Evolutionary conservation across 495 filamentous ascomycete species (phyloP).

Genomic region (Glutinoglossum americanum): DNA sequence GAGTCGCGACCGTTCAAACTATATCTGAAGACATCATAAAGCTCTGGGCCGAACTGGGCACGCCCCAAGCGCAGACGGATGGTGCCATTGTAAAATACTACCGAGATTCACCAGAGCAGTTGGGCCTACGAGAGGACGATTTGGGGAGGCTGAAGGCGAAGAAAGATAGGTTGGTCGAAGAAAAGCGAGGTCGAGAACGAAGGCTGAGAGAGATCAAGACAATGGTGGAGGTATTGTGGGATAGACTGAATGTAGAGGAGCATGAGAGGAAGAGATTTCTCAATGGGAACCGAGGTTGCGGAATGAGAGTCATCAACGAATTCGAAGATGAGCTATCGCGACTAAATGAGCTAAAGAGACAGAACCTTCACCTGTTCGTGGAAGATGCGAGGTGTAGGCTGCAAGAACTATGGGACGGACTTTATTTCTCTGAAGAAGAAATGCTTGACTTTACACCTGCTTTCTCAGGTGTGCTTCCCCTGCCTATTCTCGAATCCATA

Average conservation of each 20-base stretch:
- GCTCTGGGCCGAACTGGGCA: conserved; percentile 88
- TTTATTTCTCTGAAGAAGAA: conserved; percentile 93
- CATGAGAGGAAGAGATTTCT: conserved; percentile 66
- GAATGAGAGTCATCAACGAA: conserved; percentile 74
- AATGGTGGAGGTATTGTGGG: conserved; percentile 68
- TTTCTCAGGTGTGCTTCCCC: conserved; percentile 42
- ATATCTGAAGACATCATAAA: conserved; percentile 71
- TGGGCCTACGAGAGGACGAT: conserved; percentile 77
- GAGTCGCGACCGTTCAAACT: conserved; percentile 50
- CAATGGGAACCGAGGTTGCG: conserved; percentile 48
- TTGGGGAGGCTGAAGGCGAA: conserved; percentile 45
- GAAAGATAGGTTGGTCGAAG: conserved; percentile 73
- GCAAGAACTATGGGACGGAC: conserved; percentile 79
- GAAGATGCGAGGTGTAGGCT: conserved; percentile 79
- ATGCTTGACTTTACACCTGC: conserved; percentile 94
- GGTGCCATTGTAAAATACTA: conserved; percentile 66
- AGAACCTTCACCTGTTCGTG: conserved; percentile 87
- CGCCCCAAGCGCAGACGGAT: conserved; percentile 82
- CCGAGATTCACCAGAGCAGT: conserved; percentile 73
- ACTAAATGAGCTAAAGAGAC: conserved; percentile 77
- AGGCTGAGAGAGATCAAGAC: conserved; percentile 52
- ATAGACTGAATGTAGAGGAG: conserved; percentile 65
- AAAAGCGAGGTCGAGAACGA: conserved; percentile 73
- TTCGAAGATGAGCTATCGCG: conserved; percentile 74
- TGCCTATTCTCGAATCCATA: neutral